Base-by-base conservation (phyloP, 164 flowering plant genomes). In the Akebia trifoliata region DNA sequence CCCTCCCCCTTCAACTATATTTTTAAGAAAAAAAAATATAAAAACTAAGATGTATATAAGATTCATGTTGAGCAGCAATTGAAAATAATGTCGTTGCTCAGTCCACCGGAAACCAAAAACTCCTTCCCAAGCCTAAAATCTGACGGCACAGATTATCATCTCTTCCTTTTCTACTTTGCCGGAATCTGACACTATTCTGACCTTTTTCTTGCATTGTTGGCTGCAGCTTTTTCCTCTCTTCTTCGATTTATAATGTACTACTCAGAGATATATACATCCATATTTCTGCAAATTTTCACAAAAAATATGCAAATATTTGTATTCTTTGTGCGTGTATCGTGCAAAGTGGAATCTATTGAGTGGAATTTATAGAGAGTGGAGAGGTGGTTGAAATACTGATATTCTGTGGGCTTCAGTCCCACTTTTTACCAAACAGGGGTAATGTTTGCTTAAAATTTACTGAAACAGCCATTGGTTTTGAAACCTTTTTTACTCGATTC, bases 231-330 rank as follows among this genome's bases (percentile, higher is more conserved):
- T 50, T 50, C 60, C 49, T 66, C 70, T 39, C 42, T 60, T 47
- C 55, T 38, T 12, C 70, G 40, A 38, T 25, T 18, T 25, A 4
- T 24, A 34, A 60, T 49, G 39, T 66, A 66, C 28, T 66, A 60
- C 50, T 66, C 65, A 0, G 70, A 21, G 21, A 66, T 61, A 31
- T 60, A 61, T 2, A 60, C 60, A 32, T 66, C 70, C 70, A 66
- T 66, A 2, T 5, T 52, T 17, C n/a, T 22, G 10, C 4, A 21
- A 24, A 4, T 17, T 24, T 46, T 29, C 31, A 46, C 31, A 25
- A 44, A 22, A 11, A 11, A 24, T 4, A 25, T 30, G 4, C n/a
- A 46, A 46, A 46, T 46, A 46, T 46, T 24, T 46, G 50, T 25
- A 26, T 2, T 6, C 11, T 50, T 2, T 35, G 10, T 38, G 15